phyloP scores from a whole-genome alignment of 108 stramenopile genomes.

The Conticribra guillardii region DNA sequence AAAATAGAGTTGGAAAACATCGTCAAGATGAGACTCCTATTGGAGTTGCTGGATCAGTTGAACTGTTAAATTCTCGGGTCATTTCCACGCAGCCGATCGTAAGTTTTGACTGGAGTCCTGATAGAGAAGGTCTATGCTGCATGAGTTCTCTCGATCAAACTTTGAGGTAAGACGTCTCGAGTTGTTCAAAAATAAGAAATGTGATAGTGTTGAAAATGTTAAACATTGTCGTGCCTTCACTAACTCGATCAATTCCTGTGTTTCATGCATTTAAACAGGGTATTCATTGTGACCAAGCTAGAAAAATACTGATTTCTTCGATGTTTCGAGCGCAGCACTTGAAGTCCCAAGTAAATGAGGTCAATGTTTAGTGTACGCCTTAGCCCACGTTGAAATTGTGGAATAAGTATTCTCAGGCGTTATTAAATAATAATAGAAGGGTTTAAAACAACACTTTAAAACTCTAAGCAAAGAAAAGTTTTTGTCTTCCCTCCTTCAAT shows the following conservation, averaged over 20 bases:
- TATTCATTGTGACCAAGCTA: conserved; percentile 46
- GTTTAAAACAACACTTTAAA: neutral
- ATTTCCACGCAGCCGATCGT: conserved; percentile 89
- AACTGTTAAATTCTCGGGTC: conserved; percentile 80
- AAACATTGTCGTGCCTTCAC: too few relatives aligned
- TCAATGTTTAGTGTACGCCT: too few relatives aligned
- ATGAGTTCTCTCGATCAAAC: conserved; percentile 86
- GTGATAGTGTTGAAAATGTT: too few relatives aligned
- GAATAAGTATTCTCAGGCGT: too few relatives aligned
- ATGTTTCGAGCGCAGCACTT: too few relatives aligned
- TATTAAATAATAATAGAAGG: neutral
- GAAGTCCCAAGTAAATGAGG: too few relatives aligned
- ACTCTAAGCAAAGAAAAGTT: neutral
- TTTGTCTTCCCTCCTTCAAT: neutral
- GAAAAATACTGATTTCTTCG: conserved; percentile 25
- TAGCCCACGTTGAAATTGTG: too few relatives aligned
- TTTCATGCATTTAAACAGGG: conserved; percentile 12
- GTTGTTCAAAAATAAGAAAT: too few relatives aligned
- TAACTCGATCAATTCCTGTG: neutral
- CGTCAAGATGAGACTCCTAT: conserved; percentile 64
- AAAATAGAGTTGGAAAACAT: conserved; percentile 56
- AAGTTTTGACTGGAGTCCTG: conserved; percentile 87
- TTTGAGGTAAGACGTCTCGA: conserved; percentile 30
- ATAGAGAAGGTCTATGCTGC: conserved; percentile 83
- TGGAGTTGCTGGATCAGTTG: conserved; percentile 78